These are phyloP conservation scores for Solanum appendiculatum DNA, from an alignment of 257 asterid genomes.

Conservation along the genomic window DNA sequence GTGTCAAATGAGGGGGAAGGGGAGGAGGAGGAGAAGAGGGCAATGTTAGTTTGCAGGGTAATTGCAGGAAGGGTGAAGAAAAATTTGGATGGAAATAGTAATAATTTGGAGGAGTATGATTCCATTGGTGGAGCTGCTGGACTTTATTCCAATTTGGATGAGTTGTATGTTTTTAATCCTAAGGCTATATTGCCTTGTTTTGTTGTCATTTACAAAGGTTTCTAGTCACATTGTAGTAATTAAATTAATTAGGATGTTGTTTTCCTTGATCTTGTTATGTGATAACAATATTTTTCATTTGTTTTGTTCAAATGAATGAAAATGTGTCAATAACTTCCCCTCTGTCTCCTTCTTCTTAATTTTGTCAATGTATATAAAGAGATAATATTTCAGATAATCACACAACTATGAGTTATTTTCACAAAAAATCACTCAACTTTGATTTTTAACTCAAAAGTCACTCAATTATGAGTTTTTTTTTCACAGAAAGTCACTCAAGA, in stretches of 20 bases:
- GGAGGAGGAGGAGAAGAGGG: conserved; percentile 46
- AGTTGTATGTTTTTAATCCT: conserved; percentile 64
- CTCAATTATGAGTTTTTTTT: no score
- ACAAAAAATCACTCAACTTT: no score
- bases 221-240: conserved; percentile 16
- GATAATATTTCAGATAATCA: no score
- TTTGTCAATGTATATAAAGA: no score
- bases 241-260: background rate
- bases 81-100: conserved; percentile 32
- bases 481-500: no score
- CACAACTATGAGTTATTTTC: no score
- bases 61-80: conserved; percentile 82
- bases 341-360: background rate
- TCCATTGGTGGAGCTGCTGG: conserved; percentile 59
- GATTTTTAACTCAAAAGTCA: no score
- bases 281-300: background rate
- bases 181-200: conserved; percentile 91
- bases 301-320: background rate
- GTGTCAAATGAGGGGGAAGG: conserved; percentile 24
- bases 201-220: conserved; percentile 65
- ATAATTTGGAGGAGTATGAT: conserved; percentile 52
- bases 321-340: background rate
- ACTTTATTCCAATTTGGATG: conserved; percentile 71
- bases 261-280: background rate
- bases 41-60: conserved; percentile 86